Conservation (phyloP, 2,329 filamentous ascomycete species). For the Ophiostoma tasmaniense region DNA sequence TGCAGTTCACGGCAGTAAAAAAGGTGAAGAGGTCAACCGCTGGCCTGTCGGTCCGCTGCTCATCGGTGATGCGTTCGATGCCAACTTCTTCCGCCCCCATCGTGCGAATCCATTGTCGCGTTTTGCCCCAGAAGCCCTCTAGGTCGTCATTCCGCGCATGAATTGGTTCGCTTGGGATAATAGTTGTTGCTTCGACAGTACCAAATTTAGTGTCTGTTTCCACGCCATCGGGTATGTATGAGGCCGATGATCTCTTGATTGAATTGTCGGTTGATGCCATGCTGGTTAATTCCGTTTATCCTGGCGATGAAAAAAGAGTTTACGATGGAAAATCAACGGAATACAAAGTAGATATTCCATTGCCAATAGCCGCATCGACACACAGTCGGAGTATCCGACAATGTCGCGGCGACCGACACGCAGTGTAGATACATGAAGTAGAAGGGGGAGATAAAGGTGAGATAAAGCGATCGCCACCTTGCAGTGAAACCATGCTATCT, state of each 20-base stretch:
- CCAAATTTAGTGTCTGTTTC: background rate
- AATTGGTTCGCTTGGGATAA: background rate
- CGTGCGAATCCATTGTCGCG: background rate
- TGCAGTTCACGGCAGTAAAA: background rate
- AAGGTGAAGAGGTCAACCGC: background rate
- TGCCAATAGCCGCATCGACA: background rate
- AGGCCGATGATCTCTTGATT: background rate
- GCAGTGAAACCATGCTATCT: background rate
- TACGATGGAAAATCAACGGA: background rate
- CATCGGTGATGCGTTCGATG: constrained; percentile 6
- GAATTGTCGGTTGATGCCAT: background rate
- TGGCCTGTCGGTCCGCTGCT: background rate
- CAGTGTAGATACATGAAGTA: background rate
- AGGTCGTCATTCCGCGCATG: background rate
- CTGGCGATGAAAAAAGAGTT: background rate
- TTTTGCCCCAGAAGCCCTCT: background rate
- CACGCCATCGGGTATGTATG: background rate
- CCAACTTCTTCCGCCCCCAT: background rate
- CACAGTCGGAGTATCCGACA: background rate
- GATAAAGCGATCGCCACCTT: background rate
- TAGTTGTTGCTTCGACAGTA: background rate
- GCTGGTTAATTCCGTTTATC: background rate
- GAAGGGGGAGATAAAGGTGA: background rate
- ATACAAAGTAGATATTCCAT: background rate
- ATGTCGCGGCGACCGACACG: background rate